Evolutionary conservation across 768 basidiomycete species (phyloP).

Genomic region (Mycena floridula): DNA sequence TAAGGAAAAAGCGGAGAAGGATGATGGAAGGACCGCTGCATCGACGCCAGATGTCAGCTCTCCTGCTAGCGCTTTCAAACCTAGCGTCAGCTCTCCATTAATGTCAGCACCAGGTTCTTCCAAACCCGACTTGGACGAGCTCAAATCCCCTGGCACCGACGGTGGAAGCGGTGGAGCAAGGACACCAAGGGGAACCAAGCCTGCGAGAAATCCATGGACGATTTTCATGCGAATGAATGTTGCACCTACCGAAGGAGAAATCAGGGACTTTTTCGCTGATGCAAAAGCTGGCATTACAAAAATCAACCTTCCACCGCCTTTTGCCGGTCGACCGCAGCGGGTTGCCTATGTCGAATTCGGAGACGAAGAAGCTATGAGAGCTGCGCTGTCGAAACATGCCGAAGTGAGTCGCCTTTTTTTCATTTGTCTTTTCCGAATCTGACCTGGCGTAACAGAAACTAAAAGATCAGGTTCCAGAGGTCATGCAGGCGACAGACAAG

Average conservation of each 20-base stretch:
- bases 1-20: slow-evolving; percentile 40
- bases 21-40: slow-evolving; percentile 26
- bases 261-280: slow-evolving; percentile 74
- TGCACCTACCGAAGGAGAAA: slow-evolving; percentile 52
- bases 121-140: slow-evolving; percentile 9
- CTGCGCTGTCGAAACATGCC: slow-evolving; percentile 66
- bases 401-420: slow-evolving; percentile 41
- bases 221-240: slow-evolving; percentile 68
- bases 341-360: slow-evolving; percentile 88
- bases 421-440: slow-evolving; percentile 6
- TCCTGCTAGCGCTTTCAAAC: slow-evolving; percentile 24
- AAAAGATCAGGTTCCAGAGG: slow-evolving; percentile 57
- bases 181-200: slow-evolving; percentile 64
- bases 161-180: slow-evolving; percentile 55
- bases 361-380: slow-evolving; percentile 81
- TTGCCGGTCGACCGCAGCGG: slow-evolving; percentile 42
- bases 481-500: slow-evolving; percentile 65
- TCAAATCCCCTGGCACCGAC: slow-evolving; percentile 54
- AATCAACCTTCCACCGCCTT: slow-evolving; percentile 49
- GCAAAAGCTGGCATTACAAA: slow-evolving; percentile 65
- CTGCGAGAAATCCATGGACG: slow-evolving; percentile 74
- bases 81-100: slow-evolving; percentile 29
- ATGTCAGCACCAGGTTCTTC: slow-evolving; percentile 19
- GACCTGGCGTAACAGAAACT: slow-evolving; percentile 45
- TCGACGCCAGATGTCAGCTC: slow-evolving; percentile 13